Conservation (phyloP, 129 eudicot genomes). For the Tagetes patula region DNA sequence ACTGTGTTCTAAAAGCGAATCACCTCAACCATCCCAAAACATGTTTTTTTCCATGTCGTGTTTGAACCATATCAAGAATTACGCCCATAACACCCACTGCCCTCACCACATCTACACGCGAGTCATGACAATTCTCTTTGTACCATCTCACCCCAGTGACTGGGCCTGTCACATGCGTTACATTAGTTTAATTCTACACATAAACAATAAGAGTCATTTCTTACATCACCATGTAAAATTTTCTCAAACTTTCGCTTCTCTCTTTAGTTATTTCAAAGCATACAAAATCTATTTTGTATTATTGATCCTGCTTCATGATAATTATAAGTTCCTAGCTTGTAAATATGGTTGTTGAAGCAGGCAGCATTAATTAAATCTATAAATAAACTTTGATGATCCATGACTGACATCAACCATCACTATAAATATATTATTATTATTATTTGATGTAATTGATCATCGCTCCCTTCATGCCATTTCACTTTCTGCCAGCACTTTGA, state of each 20-base stretch:
- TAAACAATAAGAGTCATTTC: too few species aligned
- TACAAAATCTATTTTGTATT: conserved; percentile 21
- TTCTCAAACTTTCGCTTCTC: conserved; percentile 16
- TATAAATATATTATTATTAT: not conserved
- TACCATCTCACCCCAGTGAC: too few species aligned
- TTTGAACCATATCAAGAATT: too few species aligned
- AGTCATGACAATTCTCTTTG: too few species aligned
- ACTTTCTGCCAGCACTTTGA: conserved; percentile 45
- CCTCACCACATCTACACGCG: too few species aligned
- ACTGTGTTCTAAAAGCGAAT: too few species aligned
- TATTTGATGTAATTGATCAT: conserved; percentile 43
- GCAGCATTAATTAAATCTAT: conserved; percentile 25
- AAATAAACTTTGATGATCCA: conserved; percentile 23
- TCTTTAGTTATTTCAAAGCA: conserved; percentile 37
- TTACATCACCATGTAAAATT: conserved; percentile 4
- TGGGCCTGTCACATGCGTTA: too few species aligned
- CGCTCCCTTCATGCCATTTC: conserved; percentile 39
- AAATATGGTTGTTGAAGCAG: conserved; percentile 45
- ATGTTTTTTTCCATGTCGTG: too few species aligned
- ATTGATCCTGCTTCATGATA: conserved; percentile 2
- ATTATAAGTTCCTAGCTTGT: conserved; percentile 29
- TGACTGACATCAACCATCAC: conserved; percentile 39
- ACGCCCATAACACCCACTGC: too few species aligned
- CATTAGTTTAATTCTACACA: too few species aligned
- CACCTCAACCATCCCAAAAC: too few species aligned